A percentile compares a stretch with the other conserved stretches of the same genome.
phyloP scores from a whole-genome alignment of 2,329 filamentous ascomycete genomes.

The Penicillium sp. region DNA sequence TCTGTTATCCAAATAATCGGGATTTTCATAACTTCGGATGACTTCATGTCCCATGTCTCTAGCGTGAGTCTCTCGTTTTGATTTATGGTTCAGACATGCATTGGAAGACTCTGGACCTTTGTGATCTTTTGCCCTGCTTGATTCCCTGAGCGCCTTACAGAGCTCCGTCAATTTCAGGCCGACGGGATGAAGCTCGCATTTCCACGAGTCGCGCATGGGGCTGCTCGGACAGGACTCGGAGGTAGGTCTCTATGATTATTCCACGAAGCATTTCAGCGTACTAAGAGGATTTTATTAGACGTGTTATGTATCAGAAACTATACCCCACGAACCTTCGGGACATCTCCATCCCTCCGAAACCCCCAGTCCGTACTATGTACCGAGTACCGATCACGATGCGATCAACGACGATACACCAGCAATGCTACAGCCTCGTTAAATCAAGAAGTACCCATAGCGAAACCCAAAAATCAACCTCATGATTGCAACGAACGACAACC shows the following conservation, averaged over 20 bases:
- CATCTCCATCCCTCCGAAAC: neutral
- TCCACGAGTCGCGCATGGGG: constrained; percentile 20
- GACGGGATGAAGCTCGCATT: constrained; percentile 35
- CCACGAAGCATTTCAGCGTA: constrained; percentile 4
- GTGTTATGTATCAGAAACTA: neutral
- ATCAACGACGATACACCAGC: constrained; percentile 20
- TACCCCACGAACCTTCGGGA: neutral
- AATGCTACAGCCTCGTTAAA: constrained; percentile 12
- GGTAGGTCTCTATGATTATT: constrained; percentile 14
- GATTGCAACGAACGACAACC: neutral
- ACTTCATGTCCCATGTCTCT: constrained; percentile 2
- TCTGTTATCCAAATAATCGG: constrained; percentile 13
- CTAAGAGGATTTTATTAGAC: neutral
- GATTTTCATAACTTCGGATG: constrained; percentile 9
- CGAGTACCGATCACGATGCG: constrained; percentile 9
- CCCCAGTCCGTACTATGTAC: constrained; percentile 2
- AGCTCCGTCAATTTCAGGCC: constrained; percentile 11
- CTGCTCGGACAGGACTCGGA: constrained; percentile 20
- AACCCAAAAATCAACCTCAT: neutral
- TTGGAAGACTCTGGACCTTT: constrained; percentile 7
- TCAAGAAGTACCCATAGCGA: neutral
- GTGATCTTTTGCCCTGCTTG: constrained; percentile 4
- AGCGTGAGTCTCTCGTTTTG: neutral
- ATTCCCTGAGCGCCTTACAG: constrained; percentile 14
- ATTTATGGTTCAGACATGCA: constrained; percentile 21